phyloP scores from a whole-genome alignment of 441 rosid genomes.

The Flueggea neowawraea region DNA sequence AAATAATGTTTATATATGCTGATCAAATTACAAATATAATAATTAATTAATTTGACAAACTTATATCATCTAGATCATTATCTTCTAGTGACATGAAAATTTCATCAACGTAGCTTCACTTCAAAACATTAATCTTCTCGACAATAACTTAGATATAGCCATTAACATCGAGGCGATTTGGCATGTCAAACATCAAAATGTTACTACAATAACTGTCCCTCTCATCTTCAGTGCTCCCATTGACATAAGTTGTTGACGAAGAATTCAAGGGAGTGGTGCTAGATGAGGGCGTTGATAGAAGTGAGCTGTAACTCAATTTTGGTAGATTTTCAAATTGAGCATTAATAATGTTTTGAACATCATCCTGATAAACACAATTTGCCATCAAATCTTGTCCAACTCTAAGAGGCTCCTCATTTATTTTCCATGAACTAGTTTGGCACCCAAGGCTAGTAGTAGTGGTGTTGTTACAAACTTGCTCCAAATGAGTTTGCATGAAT shows the following conservation, averaged over 20 bases:
- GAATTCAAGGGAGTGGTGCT: slow-evolving; percentile 56
- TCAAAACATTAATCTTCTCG: too few species aligned
- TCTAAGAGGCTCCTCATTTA: not conserved
- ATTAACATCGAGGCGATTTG: slow-evolving; percentile 30
- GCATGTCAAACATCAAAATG: slow-evolving; percentile 40
- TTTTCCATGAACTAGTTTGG: slow-evolving; percentile 15
- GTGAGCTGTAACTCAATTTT: slow-evolving; percentile 24
- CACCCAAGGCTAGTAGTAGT: slow-evolving; percentile 6
- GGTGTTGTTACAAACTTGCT: slow-evolving; percentile 16
- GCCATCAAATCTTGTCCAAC: slow-evolving; percentile 5
- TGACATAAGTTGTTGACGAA: slow-evolving; percentile 36
- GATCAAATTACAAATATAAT: too few species aligned
- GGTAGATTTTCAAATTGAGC: slow-evolving; percentile 19
- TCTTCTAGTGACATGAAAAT: too few species aligned
- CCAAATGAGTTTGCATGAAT: slow-evolving; percentile 25
- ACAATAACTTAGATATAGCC: slow-evolving; percentile 6
- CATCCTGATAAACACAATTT: slow-evolving; percentile 9
- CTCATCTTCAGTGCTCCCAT: slow-evolving; percentile 59
- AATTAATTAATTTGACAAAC: too few species aligned
- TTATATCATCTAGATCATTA: too few species aligned
- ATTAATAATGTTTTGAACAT: slow-evolving; percentile 18
- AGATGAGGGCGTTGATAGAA: slow-evolving; percentile 39
- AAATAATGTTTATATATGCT: too few species aligned
- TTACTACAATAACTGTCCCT: slow-evolving; percentile 60
- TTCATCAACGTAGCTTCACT: too few species aligned